Evolutionary conservation across 768 basidiomycete genomes (phyloP).

Genomic region (Mycena indigotica): DNA sequence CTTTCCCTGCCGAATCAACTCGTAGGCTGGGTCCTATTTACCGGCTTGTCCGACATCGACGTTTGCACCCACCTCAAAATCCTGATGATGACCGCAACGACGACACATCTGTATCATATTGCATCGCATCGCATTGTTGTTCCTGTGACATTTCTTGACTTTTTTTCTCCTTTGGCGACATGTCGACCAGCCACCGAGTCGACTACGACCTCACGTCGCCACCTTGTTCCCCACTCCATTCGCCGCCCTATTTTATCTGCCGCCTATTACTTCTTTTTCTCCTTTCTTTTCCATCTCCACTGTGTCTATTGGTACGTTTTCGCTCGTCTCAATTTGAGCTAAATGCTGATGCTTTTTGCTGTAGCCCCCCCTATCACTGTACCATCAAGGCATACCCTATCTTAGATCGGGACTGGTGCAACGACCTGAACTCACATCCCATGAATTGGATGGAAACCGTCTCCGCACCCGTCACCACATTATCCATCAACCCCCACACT

Average conservation of each 20-base stretch:
- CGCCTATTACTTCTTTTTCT: slow-evolving; percentile 1
- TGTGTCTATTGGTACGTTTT: slow-evolving; percentile 11
- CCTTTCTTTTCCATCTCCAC: not conserved
- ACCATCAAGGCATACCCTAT: slow-evolving; percentile 8
- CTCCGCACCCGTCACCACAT: not conserved
- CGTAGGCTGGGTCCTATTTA: slow-evolving; percentile 2
- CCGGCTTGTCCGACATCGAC: not conserved
- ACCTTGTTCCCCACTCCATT: not conserved
- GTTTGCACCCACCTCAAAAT: not conserved
- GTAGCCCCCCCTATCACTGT: not conserved
- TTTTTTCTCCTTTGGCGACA: no score
- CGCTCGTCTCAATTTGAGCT: not conserved
- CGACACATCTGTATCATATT: slow-evolving; percentile 16
- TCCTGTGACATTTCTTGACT: no score
- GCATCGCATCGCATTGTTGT: slow-evolving; percentile 17
- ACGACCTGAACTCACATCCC: not conserved
- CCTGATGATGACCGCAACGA: slow-evolving; percentile 6
- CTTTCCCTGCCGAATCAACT: slow-evolving; percentile 3
- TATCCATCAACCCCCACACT: not conserved
- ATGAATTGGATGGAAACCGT: not conserved
- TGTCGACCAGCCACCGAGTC: not conserved
- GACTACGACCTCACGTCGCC: not conserved
- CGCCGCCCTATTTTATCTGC: slow-evolving; percentile 4
- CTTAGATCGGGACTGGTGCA: not conserved
- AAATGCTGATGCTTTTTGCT: not conserved